Percentiles rank a stretch among this genome's conserved stretches.
Conservation (phyloP, 192 early-diverging fungal species). For the Glomus cerebriforme region DNA sequence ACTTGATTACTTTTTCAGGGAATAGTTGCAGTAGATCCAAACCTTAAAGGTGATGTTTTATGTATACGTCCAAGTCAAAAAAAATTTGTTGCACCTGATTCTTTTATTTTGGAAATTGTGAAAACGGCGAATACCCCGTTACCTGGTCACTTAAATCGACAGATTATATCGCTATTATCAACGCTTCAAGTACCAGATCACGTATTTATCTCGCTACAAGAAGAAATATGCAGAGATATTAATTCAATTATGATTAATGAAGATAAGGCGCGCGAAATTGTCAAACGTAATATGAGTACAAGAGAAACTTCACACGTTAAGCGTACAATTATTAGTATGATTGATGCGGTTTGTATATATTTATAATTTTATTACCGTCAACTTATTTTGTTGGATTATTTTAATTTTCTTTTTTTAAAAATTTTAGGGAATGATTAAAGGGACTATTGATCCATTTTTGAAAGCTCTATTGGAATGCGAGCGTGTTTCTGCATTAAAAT, state of each 20-base stretch:
- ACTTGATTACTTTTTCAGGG: constrained; percentile 33
- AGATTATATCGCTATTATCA: constrained; percentile 62
- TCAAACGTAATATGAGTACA: not conserved
- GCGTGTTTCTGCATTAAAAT: constrained; percentile 44
- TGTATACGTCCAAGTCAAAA: constrained; percentile 57
- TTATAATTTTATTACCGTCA: not conserved
- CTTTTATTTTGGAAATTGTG: constrained; percentile 60
- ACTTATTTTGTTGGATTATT: constrained; percentile 38
- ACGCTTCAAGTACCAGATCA: constrained; percentile 56
- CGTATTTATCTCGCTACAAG: not conserved
- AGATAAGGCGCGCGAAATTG: not conserved
- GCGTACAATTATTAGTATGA: constrained; percentile 3
- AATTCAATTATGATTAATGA: not conserved
- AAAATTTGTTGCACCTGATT: constrained; percentile 56
- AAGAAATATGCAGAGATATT: not conserved
- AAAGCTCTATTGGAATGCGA: constrained; percentile 46
- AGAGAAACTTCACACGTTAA: not conserved
- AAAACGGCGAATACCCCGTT: constrained; percentile 48
- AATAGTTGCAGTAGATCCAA: constrained; percentile 45
- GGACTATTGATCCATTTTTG: constrained; percentile 46
- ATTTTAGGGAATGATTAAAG: constrained; percentile 40
- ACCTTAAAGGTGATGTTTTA: constrained; percentile 37
- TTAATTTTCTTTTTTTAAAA: not conserved
- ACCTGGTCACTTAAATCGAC: constrained; percentile 62
- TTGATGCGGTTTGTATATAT: not conserved